Percentiles rank a stretch among this genome's conserved stretches.
These are phyloP conservation scores for Senecio squalidus DNA, from an alignment of 140 eudicot genomes.

Conservation along the genomic window DNA sequence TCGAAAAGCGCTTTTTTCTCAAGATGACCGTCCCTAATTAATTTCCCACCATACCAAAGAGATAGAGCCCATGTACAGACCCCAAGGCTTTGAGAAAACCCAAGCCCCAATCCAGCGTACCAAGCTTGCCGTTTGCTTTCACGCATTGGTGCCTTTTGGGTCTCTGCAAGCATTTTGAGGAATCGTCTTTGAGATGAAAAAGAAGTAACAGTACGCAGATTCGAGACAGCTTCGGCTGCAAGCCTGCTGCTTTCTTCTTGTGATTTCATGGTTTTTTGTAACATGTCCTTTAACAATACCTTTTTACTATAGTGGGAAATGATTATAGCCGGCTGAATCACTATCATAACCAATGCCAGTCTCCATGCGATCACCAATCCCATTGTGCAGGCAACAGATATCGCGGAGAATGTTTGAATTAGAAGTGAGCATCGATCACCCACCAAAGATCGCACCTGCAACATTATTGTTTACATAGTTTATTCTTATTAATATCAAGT, in stretches of 20 bases:
- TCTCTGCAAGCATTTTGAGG: constrained; percentile 43
- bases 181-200: constrained; percentile 48
- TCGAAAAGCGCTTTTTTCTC: constrained; percentile 19
- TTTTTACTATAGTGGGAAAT: constrained; percentile 26
- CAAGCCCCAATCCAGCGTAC: constrained; percentile 48
- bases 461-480: background rate
- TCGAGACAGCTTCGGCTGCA: constrained; percentile 49
- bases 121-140: constrained; percentile 51
- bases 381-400: constrained; percentile 42
- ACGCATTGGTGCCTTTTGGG: constrained; percentile 42
- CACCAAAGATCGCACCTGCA: constrained; percentile 45
- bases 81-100: constrained; percentile 29
- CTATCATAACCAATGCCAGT: constrained; percentile 46
- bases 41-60: constrained; percentile 40
- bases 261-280: constrained; percentile 37
- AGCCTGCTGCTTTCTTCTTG: constrained; percentile 47
- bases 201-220: constrained; percentile 46
- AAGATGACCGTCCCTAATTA: constrained; percentile 27
- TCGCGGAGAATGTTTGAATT: constrained; percentile 40
- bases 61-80: constrained; percentile 32
- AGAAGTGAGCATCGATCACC: constrained; percentile 44
- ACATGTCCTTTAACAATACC: constrained; percentile 35
- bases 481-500: background rate
- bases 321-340: constrained; percentile 43
- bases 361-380: constrained; percentile 53